phyloP scores from a whole-genome alignment of 2,329 filamentous ascomycete species.

The Clonostachys chloroleuca region DNA sequence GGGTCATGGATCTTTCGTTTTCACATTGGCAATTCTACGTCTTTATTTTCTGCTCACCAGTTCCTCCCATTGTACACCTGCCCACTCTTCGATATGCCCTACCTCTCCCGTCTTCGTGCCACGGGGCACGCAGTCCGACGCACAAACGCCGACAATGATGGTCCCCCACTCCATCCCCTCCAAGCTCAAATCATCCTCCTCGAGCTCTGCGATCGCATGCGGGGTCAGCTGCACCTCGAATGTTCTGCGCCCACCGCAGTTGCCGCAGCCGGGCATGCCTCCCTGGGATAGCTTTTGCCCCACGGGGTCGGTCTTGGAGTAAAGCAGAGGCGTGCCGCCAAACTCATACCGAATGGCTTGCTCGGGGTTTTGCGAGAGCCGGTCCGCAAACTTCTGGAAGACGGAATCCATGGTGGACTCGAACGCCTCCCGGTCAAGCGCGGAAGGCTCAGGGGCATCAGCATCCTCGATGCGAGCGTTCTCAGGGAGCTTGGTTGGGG shows the following conservation, averaged over 20 bases:
- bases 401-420: slow-evolving; percentile 71
- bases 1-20: slow-evolving; percentile 5
- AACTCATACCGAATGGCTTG: slow-evolving; percentile 82
- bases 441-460: slow-evolving; percentile 30
- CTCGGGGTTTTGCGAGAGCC: slow-evolving; percentile 75
- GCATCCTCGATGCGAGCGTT: slow-evolving; percentile 37
- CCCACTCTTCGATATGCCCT: slow-evolving; percentile 91
- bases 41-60: slow-evolving; percentile 31
- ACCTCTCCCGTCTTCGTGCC: slow-evolving; percentile 56
- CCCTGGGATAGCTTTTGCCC: slow-evolving; percentile 54
- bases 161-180: slow-evolving; percentile 99
- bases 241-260: slow-evolving; percentile 69
- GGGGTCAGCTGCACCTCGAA: slow-evolving; percentile 94
- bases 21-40: not conserved
- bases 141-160: slow-evolving; percentile 81
- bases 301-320: slow-evolving; percentile 71
- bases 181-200: slow-evolving; percentile 66
- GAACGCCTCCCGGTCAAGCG: slow-evolving; percentile 66
- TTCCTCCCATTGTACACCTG: slow-evolving; percentile 98
- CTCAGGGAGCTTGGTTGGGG: slow-evolving; percentile 41
- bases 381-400: slow-evolving; percentile 77
- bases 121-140: slow-evolving; percentile 66
- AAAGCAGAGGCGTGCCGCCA: slow-evolving; percentile 69
- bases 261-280: slow-evolving; percentile 67
- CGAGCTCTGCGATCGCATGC: slow-evolving; percentile 83